Evolutionary conservation across 148 eudicot genomes (phyloP).

Genomic region (Fallopia convolvulus): DNA sequence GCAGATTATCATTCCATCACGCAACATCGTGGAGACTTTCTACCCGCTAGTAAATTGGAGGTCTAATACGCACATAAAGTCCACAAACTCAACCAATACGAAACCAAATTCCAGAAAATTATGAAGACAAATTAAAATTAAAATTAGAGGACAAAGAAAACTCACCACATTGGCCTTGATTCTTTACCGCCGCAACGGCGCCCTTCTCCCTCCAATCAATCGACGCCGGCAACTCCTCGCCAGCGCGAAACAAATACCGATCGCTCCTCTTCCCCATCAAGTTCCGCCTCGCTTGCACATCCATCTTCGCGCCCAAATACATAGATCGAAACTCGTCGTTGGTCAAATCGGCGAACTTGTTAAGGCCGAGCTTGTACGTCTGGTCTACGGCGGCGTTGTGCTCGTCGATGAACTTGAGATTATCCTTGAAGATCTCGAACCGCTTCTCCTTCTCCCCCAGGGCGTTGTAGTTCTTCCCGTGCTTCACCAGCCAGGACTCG

Average conservation of each 20-base stretch:
- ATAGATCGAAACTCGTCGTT: conserved; percentile 63
- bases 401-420: conserved; percentile 42
- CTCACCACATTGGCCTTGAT: conserved; percentile 79
- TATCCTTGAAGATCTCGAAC: conserved; percentile 66
- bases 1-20: neutral
- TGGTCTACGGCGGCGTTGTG: conserved; percentile 27
- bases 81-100: neutral
- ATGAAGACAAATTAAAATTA: neutral
- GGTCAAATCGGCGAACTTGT: conserved; percentile 66
- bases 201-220: conserved; percentile 83
- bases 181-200: conserved; percentile 63
- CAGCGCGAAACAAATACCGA: conserved; percentile 34
- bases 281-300: conserved; percentile 9
- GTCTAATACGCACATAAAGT: neutral
- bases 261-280: conserved; percentile 19
- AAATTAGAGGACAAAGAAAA: neutral
- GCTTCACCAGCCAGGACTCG: conserved; percentile 58
- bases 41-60: neutral
- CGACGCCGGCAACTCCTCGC: conserved; percentile 49
- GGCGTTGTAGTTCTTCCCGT: conserved; percentile 48
- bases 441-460: conserved; percentile 58
- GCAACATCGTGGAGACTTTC: neutral
- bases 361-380: conserved; percentile 48
- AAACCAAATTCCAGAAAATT: neutral
- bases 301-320: conserved; percentile 34